Base-by-base conservation (phyloP, 1,284 basidiomycete species). In the Sanghuangporus sanghuang region DNA sequence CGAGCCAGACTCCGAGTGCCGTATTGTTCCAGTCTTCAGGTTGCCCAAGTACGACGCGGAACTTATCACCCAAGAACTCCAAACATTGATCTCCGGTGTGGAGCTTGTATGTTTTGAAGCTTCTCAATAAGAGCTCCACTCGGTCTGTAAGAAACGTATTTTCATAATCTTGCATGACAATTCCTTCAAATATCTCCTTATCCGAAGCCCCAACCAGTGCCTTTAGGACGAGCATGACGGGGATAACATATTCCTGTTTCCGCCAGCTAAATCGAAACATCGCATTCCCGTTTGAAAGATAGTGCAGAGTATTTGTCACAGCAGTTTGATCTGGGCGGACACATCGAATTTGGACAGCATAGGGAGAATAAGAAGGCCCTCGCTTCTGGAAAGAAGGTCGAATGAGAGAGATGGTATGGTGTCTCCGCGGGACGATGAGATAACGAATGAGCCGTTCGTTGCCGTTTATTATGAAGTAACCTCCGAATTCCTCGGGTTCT, bases 401-500 rank as follows among this genome's bases (percentile, higher is more conserved):
- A 67, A 91, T 79, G 69, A 97, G 87, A 44, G 92, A 87, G 67
- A 93, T 92, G 71, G 92, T 92, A 77, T 96, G 93, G 73, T 97
- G 94, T 66, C 95, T 84, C 69, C 87, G 90, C 67, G 86, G 95
- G 68, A 95, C 87, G 75, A 96, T 96, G 72, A 97, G 90, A 78
- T 96, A 98, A 64, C 97, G 95, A 71, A 99, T 95, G 69, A 99
- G 85, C 78, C 96, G 94, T 79, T 99, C 97, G 78, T 98, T 99
- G 67, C 97, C 97, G 75, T 99, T 99, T 74, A 99, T 90, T 71
- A 99, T 85, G 73, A 99, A 99, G 79, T 99, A 99, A 35, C 96
- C 97, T 54, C 97, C 97, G 73, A 98, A 97, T 74, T 99, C 97
- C 77, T 96, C 95, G 2, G 97, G 89, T 73, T 99, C 97, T 81